These are phyloP conservation scores for Hanseniaspora meyeri DNA, from an alignment of 805 yeast genomes.

Conservation along the genomic window DNA sequence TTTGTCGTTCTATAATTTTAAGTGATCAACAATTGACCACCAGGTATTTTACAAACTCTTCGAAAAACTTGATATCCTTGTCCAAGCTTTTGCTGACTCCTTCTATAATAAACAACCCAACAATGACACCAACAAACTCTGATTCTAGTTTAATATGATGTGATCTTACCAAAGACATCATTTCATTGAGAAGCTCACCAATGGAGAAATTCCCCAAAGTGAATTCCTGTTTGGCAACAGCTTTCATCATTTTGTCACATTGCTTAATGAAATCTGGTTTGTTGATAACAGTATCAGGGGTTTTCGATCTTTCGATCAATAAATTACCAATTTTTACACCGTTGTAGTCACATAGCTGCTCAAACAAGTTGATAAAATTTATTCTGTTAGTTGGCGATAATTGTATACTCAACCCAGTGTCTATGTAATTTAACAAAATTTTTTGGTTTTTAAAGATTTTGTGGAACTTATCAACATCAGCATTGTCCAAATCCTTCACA, in stretches of 20 bases:
- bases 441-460: slow-evolving; percentile 40
- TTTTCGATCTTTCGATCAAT: slow-evolving; percentile 87
- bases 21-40: not conserved
- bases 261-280: slow-evolving; percentile 76
- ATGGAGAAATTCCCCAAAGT: slow-evolving; percentile 84
- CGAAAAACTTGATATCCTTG: slow-evolving; percentile 85
- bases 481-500: not conserved
- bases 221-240: slow-evolving; percentile 77
- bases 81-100: slow-evolving; percentile 93
- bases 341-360: slow-evolving; percentile 78
- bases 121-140: slow-evolving; percentile 89
- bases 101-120: slow-evolving; percentile 79
- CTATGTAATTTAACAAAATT: slow-evolving; percentile 59
- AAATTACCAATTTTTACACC: slow-evolving; percentile 91
- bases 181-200: slow-evolving; percentile 79
- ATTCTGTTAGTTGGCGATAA: slow-evolving; percentile 62
- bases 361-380: slow-evolving; percentile 80
- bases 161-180: slow-evolving; percentile 76
- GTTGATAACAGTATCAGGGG: slow-evolving; percentile 84
- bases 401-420: slow-evolving; percentile 89
- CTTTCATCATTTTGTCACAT: slow-evolving; percentile 69
- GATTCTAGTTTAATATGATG: slow-evolving; percentile 98
- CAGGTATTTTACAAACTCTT: slow-evolving; percentile 62
- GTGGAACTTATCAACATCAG: slow-evolving; percentile 15
- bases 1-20: not conserved